phyloP scores from a whole-genome alignment of 768 basidiomycete genomes.

The Hortiboletus campestris region DNA sequence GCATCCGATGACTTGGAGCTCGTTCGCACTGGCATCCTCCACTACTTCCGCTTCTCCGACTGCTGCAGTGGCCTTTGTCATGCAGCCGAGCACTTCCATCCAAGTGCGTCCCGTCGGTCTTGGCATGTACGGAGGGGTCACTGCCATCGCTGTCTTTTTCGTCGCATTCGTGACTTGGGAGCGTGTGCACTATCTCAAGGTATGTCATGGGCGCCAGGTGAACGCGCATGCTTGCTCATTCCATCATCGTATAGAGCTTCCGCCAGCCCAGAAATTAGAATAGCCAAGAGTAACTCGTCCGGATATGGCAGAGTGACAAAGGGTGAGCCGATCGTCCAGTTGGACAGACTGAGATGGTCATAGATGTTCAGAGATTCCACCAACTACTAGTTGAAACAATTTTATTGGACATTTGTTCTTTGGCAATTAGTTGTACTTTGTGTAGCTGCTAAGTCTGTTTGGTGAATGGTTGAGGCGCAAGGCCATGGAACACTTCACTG shows the following conservation, averaged over 20 bases:
- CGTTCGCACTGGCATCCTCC: constrained; percentile 24
- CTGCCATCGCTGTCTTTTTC: constrained; percentile 78
- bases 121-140: constrained; percentile 82
- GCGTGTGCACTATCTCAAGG: constrained; percentile 83
- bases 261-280: constrained; percentile 67
- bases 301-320: constrained; percentile 58
- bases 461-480: too few species aligned
- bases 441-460: too few species aligned
- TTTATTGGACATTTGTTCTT: constrained; percentile 3
- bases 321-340: constrained; percentile 14
- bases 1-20: background rate
- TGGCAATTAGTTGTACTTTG: background rate
- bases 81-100: constrained; percentile 74
- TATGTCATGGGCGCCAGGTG: constrained; percentile 29
- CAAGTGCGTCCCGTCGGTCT: constrained; percentile 81
- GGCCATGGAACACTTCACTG: too few species aligned
- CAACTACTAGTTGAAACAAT: background rate
- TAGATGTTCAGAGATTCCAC: background rate
- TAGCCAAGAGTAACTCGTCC: constrained; percentile 60
- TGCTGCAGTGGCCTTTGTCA: constrained; percentile 44
- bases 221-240: background rate
- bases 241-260: constrained; percentile 59
- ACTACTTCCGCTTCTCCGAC: constrained; percentile 29
- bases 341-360: background rate
- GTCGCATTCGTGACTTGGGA: constrained; percentile 86